phyloP scores from a whole-genome alignment of 371 early-diverging fungal species.

The Mucor irregularis region DNA sequence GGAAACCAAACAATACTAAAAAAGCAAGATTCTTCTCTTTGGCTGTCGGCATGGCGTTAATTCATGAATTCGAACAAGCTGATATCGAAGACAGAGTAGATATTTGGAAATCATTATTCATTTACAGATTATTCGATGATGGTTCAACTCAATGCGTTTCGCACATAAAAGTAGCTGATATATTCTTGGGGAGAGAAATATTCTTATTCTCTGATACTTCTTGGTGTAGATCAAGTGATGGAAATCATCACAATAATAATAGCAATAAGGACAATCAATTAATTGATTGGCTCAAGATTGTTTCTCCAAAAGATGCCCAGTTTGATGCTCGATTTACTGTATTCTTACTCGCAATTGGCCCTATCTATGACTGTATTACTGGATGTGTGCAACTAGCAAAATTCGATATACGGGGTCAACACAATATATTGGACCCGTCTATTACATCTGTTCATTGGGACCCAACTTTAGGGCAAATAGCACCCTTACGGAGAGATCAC shows the following conservation, averaged over 20 bases:
- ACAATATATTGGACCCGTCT: constrained; percentile 24
- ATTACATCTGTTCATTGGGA: constrained; percentile 24
- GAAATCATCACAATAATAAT: constrained; percentile 1
- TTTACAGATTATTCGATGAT: constrained; percentile 30
- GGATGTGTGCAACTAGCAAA: constrained; percentile 25
- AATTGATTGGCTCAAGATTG: constrained; percentile 20
- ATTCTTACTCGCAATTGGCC: constrained; percentile 26
- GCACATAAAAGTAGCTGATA: constrained; percentile 16
- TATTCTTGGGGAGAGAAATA: constrained; percentile 28
- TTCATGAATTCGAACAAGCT: constrained; percentile 5
- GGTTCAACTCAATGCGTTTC: constrained; percentile 29
- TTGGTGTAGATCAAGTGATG: constrained; percentile 24
- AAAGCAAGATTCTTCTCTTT: constrained; percentile 29
- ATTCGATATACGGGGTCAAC: constrained; percentile 23
- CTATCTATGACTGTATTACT: constrained; percentile 17
- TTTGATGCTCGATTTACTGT: constrained; percentile 23
- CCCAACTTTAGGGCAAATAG: background rate
- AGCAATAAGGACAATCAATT: background rate
- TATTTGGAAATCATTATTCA: constrained; percentile 29
- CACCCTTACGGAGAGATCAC: background rate
- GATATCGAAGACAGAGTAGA: constrained; percentile 29
- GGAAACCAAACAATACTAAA: background rate
- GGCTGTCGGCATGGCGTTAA: constrained; percentile 27
- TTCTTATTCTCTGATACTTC: constrained; percentile 33
- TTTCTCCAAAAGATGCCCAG: constrained; percentile 8